Conservation (phyloP, 768 basidiomycete genomes). For the Pisolithus tinctorius region DNA sequence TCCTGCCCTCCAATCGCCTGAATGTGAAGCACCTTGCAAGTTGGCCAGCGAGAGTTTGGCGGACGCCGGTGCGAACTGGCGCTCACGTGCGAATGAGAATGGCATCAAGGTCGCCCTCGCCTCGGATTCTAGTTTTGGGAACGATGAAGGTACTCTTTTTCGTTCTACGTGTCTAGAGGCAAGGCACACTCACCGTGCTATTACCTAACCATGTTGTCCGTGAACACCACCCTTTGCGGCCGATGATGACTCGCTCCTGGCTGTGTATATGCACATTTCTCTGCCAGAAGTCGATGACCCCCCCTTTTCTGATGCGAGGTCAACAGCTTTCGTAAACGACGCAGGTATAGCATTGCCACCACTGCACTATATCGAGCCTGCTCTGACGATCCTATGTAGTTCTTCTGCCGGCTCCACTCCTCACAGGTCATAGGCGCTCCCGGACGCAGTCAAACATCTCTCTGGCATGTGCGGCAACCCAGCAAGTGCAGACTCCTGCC, state of each 20-base stretch:
- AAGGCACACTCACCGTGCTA: conserved; percentile 8
- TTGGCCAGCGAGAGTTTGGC: conserved; percentile 43
- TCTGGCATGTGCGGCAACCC: conserved; percentile 24
- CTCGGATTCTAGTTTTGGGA: conserved; percentile 31
- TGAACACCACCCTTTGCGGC: not conserved
- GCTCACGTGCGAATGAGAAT: conserved; percentile 62
- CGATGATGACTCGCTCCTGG: conserved; percentile 1
- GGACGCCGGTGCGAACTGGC: conserved; percentile 65
- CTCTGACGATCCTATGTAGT: conserved; percentile 30
- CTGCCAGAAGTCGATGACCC: conserved; percentile 39
- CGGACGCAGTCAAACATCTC: conserved; percentile 50
- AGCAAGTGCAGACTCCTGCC: conserved; percentile 23
- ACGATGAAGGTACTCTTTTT: conserved; percentile 42
- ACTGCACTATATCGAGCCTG: conserved; percentile 10
- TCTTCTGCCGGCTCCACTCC: conserved; percentile 52
- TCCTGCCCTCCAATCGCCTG: conserved; percentile 38
- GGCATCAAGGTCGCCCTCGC: conserved; percentile 57
- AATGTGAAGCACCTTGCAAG: conserved; percentile 24
- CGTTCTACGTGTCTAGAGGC: conserved; percentile 5
- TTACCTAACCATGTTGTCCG: conserved; percentile 5
- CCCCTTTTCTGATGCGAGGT: conserved; percentile 42
- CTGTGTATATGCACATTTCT: conserved; percentile 35
- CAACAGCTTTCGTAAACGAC: conserved; percentile 40
- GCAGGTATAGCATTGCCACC: conserved; percentile 36
- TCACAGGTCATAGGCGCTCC: conserved; percentile 49